Conservation (phyloP, 805 yeast genomes). For the Metschnikowia dekortorum region DNA sequence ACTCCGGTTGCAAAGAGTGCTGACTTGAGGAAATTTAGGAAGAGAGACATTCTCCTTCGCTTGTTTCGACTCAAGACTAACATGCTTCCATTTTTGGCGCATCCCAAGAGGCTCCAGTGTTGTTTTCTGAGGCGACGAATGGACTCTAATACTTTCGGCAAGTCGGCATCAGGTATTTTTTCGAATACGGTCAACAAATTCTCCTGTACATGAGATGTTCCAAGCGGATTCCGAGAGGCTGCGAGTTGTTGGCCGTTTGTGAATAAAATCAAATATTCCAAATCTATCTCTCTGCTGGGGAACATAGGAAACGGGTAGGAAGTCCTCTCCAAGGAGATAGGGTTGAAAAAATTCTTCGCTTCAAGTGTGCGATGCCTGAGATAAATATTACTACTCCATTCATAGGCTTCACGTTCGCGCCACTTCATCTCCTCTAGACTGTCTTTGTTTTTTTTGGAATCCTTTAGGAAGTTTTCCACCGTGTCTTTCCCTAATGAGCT, state of each 20-base stretch:
- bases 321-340: conserved; percentile 19
- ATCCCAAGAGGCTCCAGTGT: conserved; percentile 55
- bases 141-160: conserved; percentile 28
- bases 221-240: conserved; percentile 38
- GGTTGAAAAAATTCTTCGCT: conserved; percentile 43
- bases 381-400: conserved; percentile 41
- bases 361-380: conserved; percentile 38
- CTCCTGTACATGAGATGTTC: conserved; percentile 29
- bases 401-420: conserved; percentile 48
- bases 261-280: conserved; percentile 29
- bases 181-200: conserved; percentile 41
- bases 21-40: conserved; percentile 15
- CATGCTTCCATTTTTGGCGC: conserved; percentile 26
- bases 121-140: conserved; percentile 41
- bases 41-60: neutral
- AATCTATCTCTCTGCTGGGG: conserved; percentile 11
- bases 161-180: conserved; percentile 30
- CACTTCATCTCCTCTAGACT: conserved; percentile 40
- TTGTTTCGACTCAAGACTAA: conserved; percentile 13
- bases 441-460: conserved; percentile 40
- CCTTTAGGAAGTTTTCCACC: conserved; percentile 40
- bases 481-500: conserved; percentile 6
- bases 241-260: conserved; percentile 32
- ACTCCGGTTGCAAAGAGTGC: conserved; percentile 26
- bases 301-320: conserved; percentile 14